These are phyloP conservation scores for Tetrapyrgos nigripes DNA, from an alignment of 1,284 basidiomycete genomes.

Conservation along the genomic window DNA sequence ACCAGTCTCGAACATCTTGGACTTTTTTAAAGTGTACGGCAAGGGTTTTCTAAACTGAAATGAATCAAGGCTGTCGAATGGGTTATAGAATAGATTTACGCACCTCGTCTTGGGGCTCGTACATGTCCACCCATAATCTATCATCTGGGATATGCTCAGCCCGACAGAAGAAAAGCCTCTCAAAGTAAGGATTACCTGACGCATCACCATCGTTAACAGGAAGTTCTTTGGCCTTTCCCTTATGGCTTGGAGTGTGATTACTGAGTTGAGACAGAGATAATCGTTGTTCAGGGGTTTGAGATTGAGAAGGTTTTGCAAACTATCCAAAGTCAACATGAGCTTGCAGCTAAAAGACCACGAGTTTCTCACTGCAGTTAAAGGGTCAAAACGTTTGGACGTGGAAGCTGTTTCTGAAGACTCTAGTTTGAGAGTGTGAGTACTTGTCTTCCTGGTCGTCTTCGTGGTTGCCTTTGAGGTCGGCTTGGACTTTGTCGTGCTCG, in stretches of 20 bases:
- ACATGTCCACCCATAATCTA: constrained; percentile 80
- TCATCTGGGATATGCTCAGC: constrained; percentile 41
- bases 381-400: constrained; percentile 45
- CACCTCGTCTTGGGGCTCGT: constrained; percentile 74
- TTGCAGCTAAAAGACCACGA: not conserved
- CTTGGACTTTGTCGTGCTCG: not conserved
- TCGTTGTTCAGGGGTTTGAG: constrained; percentile 13
- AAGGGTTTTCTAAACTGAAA: constrained; percentile 66
- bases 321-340: constrained; percentile 23
- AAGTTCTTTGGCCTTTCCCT: constrained; percentile 51
- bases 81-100: constrained; percentile 20
- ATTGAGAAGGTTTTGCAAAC: constrained; percentile 31
- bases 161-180: not conserved
- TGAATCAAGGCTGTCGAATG: constrained; percentile 9
- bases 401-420: not conserved
- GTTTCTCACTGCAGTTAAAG: constrained; percentile 54
- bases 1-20: constrained; percentile 85
- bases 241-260: constrained; percentile 43
- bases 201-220: constrained; percentile 14
- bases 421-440: not conserved
- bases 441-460: not conserved
- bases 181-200: constrained; percentile 1
- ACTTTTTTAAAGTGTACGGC: constrained; percentile 92
- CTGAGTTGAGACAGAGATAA: constrained; percentile 15
- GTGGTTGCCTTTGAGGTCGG: not conserved